Evolutionary conservation across 768 basidiomycete species (phyloP), one percentile per base, ranked within the genome.

Genomic region (Gloeophyllum trabeum): DNA sequence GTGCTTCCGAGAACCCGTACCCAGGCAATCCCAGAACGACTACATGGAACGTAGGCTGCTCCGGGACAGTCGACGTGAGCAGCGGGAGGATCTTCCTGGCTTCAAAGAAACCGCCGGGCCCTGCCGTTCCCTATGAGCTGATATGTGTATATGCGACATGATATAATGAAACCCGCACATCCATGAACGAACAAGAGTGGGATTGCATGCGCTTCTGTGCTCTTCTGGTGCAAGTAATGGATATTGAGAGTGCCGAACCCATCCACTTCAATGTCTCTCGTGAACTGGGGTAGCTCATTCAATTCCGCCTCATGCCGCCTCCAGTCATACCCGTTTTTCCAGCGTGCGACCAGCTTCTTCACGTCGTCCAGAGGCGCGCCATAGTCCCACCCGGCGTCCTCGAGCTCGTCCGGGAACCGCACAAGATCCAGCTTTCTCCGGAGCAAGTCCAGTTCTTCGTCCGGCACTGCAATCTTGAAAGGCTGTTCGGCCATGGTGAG

Each of bases 81-180:
- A 77, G 51, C 2, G 76, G 73, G 1, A 82, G 55, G 4, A 81
- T 58, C 59, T 79, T 81, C 34, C 60, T 52, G 6, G 67, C 71
- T 58, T 81, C 77, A 18, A 70, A 43, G 53, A 79, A 76, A 42
- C 69, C 64, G 40, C 79, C 78, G 0, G 78, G 76, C 79, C 80
- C 77, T 77, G 44, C 5, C n/a, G 6, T 10, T 23, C 22, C 22
- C 18, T 18, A 6, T 10, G 36, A 37, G 6, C 18, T 10, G 10
- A 10, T 16, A 10, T 10, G 10, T 19, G 36, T 7, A 10, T 37
- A 6, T 7, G 20, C 20, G 20, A 37, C 20, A 37, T 10, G 10
- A 19, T 7, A 7, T 10, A 32, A 16, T 10, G 28, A 32, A 32
- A 32, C 16, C 10, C 65, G 21, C 40, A 66, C 77, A 80, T 30